Conservation (phyloP, 192 early-diverging fungal species). For the Coemansia sp. region DNA sequence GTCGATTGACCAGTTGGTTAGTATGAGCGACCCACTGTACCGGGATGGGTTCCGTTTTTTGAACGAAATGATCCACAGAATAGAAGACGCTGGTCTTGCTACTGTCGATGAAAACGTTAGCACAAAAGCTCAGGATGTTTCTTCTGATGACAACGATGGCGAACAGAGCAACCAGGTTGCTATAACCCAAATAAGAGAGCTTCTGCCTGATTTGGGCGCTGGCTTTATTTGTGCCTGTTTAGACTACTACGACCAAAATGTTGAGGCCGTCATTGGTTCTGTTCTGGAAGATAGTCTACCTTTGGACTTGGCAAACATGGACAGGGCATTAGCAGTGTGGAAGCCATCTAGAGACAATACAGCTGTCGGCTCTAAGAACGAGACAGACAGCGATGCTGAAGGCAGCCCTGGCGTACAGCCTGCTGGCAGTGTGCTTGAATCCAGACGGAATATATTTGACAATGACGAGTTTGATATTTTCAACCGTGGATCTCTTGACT, state of each 20-base stretch:
- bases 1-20: constrained; percentile 71
- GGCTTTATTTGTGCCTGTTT: constrained; percentile 91
- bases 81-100: neutral
- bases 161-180: constrained; percentile 19
- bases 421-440: constrained; percentile 46
- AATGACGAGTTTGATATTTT: constrained; percentile 95
- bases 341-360: neutral
- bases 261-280: constrained; percentile 75
- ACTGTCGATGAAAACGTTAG: neutral
- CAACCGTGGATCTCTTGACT: constrained; percentile 61
- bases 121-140: neutral
- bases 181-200: constrained; percentile 81
- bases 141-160: constrained; percentile 44
- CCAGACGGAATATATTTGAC: constrained; percentile 84
- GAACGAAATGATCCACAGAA: neutral
- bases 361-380: neutral
- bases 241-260: constrained; percentile 62
- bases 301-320: constrained; percentile 62
- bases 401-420: constrained; percentile 4
- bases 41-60: constrained; percentile 19
- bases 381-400: neutral
- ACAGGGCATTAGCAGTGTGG: constrained; percentile 53
- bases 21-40: constrained; percentile 55
- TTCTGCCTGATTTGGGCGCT: constrained; percentile 87
- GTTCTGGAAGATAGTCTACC: constrained; percentile 82